phyloP scores from a whole-genome alignment of 2,329 filamentous ascomycete genomes.

The Colletotrichum ledebouriae region DNA sequence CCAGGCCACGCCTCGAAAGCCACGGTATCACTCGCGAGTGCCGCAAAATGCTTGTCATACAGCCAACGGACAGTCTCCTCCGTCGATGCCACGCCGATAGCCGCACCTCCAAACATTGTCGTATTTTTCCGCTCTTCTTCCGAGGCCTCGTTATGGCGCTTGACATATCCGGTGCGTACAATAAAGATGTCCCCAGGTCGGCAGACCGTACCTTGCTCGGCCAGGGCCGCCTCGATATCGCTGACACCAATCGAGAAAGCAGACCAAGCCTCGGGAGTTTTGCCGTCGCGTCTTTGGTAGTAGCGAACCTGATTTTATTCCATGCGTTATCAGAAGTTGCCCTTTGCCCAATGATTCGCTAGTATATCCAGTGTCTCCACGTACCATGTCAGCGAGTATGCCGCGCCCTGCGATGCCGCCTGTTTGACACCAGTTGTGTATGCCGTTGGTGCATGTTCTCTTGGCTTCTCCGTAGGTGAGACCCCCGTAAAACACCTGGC shows the following conservation, averaged over 20 bases:
- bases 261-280: conserved; percentile 2
- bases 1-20: conserved; percentile 58
- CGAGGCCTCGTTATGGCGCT: not conserved
- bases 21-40: conserved; percentile 59
- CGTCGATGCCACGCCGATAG: conserved; percentile 54
- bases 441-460: not conserved
- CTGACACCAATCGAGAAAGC: not conserved
- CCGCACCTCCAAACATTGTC: not conserved
- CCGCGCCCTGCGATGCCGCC: conserved; percentile 10
- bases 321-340: too few species aligned
- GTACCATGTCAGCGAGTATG: not conserved
- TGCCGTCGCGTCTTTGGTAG: not conserved
- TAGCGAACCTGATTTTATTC: not conserved
- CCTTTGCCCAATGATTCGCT: too few species aligned
- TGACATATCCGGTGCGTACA: conserved; percentile 6
- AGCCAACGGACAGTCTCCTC: conserved; percentile 58
- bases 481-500: not conserved
- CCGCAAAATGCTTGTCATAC: conserved; percentile 61
- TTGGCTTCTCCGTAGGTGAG: conserved; percentile 3
- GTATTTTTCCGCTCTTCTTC: not conserved
- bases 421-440: conserved; percentile 1
- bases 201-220: conserved; percentile 2
- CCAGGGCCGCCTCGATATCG: conserved; percentile 8
- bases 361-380: not conserved
- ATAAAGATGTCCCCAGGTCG: conserved; percentile 1